Evolutionary conservation across 768 basidiomycete species (phyloP), one percentile per base, ranked within the genome.

Genomic region (Lentinula guzmanii): DNA sequence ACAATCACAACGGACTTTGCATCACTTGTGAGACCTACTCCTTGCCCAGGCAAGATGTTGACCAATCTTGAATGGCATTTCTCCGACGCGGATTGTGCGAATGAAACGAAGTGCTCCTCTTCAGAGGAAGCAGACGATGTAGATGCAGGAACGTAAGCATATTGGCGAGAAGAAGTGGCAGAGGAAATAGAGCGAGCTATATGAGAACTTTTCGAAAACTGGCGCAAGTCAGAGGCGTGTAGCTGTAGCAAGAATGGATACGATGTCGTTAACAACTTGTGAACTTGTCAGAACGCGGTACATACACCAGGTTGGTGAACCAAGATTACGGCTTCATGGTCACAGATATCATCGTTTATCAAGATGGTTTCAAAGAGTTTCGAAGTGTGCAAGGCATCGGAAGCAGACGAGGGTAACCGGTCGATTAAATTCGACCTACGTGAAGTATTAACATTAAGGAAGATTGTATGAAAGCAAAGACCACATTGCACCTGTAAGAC

Each of bases 211-310:
- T 83, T 74, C 5, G 82, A 71, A 21, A 91, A 82, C 9, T 74
- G 71, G 34, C 87, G 85, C 45, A 92, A 75, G 75, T 92, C 90
- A n/a, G 89, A 86, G 28, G 88, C 86, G 66, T 88, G 90, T 4
- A 89, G 75, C 90, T 92, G 66, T 9, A 34, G 37, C 7, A 39
- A 39, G 37, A 28, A 28, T 28, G 37, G 37, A 39, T 39, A 13
- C 13, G 37, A 8, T 39, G 8, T 8, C 37, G 37, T 39, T 4
- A 13, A 8, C 13, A 39, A 39, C 9, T 13, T 39, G 37, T 39
- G 5, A 39, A 18, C 21, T n/a, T 5, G 37, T 34, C 5, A 21
- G 8, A 18, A 28, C 5, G 33, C 10, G 13, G 18, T 10, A 77
- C 86, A 63, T 70, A 92, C 91, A 24, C 89, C 88, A 9, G 86